Base-by-base conservation (phyloP, 2,329 filamentous ascomycete species). In the Aspergillus fructus region DNA sequence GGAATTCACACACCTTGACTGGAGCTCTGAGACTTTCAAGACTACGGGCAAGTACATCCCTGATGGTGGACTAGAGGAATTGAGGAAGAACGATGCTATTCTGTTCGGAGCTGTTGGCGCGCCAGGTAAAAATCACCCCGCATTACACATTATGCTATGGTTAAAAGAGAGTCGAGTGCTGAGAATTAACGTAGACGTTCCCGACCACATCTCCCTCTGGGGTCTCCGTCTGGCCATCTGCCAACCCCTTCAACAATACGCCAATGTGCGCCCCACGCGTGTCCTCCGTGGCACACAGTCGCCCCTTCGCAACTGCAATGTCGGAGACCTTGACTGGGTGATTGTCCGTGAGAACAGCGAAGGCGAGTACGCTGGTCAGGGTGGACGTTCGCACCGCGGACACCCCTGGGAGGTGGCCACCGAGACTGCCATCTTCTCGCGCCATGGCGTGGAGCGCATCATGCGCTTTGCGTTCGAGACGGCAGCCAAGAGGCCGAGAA, bases 181-280 rank as follows among this genome's bases (percentile, higher is more conserved):
- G 33, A 34, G 23, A 21, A 41, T 19, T 15, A 46, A 21, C 17
- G 53, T 47, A 79, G 79, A 85, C 50, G 85, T 89, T 0, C 86
- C 87, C 1, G 87, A 89, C 62, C 83, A 89, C 60, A 82, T 89
- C 57, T 84, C 84, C 0, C 81, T 90, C 1, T 89, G 87, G 87
- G 81, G 82, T 7, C 80, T 88, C 33, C 83, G 88, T 45, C 76
- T 90, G 7, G 85, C 85, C 17, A 89, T 90, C 65, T 83, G 87
- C 39, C 85, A 88, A 51, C 80, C 84, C 39, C 79, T 89, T 46
- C 86, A 89, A 59, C 86, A 89, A 65, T 89, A 88, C 65, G 82
- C 88, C 62, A 90, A 89, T 61, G 80, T 89, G 0, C 81, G 87
- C 0, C 88, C 86, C 0, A 87, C 84, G 2, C 81, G 82, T 17